These are phyloP conservation scores for Solanum gracilifrons DNA, from an alignment of 257 asterid species.

Conservation along the genomic window DNA sequence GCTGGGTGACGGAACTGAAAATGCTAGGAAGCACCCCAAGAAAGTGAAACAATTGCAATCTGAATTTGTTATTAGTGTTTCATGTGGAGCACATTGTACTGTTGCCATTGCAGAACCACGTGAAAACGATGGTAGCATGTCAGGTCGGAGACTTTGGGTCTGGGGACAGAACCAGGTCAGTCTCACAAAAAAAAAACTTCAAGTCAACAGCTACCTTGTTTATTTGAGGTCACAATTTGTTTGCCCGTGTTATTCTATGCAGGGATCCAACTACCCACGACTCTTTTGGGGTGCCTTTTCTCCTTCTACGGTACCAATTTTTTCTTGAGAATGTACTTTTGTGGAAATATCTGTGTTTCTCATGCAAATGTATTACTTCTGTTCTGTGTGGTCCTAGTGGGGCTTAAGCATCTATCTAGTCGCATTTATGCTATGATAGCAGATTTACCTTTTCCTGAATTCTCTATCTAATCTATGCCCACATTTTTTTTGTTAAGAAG, in stretches of 20 bases:
- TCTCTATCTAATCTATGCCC: not conserved
- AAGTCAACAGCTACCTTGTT: not conserved
- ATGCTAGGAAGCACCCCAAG: constrained; percentile 58
- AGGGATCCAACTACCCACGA: constrained; percentile 79
- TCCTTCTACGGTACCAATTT: constrained; percentile 51
- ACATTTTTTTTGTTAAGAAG: not conserved
- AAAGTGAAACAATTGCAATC: constrained; percentile 62
- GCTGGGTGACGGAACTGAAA: constrained; percentile 92
- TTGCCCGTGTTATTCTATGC: constrained; percentile 3
- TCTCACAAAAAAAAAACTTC: not conserved
- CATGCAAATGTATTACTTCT: not conserved
- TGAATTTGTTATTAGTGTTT: constrained; percentile 70
- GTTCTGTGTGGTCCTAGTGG: not conserved
- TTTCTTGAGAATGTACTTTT: not conserved
- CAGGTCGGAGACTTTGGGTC: constrained; percentile 79
- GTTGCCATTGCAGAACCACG: constrained; percentile 87
- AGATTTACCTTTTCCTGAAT: not conserved
- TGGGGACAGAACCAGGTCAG: constrained; percentile 98
- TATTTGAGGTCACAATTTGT: not conserved
- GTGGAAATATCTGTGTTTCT: not conserved
- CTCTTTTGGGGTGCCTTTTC: constrained; percentile 76
- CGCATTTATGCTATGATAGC: not conserved
- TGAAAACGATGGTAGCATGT: constrained; percentile 66
- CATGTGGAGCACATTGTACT: constrained; percentile 95
- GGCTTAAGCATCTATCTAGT: not conserved